Evolutionary conservation across 108 stramenopile genomes (phyloP), one percentile per base, ranked within the genome.

Genomic region (Parietichytrium sp.): DNA sequence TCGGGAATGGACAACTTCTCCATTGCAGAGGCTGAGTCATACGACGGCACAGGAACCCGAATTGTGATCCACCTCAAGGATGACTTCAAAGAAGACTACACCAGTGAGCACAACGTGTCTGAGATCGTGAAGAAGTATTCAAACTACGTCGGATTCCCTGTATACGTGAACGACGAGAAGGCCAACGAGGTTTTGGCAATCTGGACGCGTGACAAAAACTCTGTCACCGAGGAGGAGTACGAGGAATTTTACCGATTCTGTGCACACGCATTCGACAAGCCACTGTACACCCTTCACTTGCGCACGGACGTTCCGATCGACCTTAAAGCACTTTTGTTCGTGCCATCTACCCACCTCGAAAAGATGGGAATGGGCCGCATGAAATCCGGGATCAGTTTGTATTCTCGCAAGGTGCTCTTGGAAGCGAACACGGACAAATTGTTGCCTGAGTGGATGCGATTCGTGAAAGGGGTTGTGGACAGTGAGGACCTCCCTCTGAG

Each of bases 301-400:
- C 90, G 94, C 10, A 92, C 96, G 51, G 98, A 99, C 89, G 98
- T 97, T 13, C 98, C 98, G 18, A 80, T 99, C 36, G 98, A 99
- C 42, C 88, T 99, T 48, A 95, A 97, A 91, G 94, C 94, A 2
- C 89, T 99, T 18, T 85, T 99, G 51, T 99, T 94, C 91, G 89
- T 98, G 54, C 97, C 97, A 12, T 88, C 87, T 77, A 95, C 96
- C 83, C 96, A 98, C 87, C 89, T 92, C 47, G 98, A 98, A 87
- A 97, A 98, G 92, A 96, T 95, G 82, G 98, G 98, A 3, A 95
- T 97, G 95, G 96, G 93, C 48, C 91, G 97, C n/a, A 95, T 97
- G 94, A 93, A 95, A 80, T 94, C 95, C 8, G 96, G 97, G 30
- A 95, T 99, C 23, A 91, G 90, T 31, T 86, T 99, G 29, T 99